Percentiles rank a stretch among this genome's conserved stretches.
phyloP scores from a whole-genome alignment of 2,329 filamentous ascomycete genomes.

The Scedosporium boydii region DNA sequence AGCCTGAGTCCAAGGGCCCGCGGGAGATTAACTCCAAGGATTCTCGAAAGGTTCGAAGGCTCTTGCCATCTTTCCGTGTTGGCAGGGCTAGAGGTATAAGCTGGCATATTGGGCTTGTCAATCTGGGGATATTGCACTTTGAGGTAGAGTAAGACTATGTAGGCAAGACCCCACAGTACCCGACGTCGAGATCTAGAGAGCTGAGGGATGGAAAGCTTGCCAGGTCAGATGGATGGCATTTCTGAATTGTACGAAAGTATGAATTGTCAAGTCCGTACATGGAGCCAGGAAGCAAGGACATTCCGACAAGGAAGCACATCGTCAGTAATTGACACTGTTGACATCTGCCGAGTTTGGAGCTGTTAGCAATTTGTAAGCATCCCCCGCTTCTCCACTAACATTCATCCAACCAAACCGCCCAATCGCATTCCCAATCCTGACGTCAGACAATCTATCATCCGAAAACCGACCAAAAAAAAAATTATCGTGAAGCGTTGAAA shows the following conservation, averaged over 20 bases:
- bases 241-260: no score
- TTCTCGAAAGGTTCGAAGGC: background rate
- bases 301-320: no score
- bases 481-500: slow-evolving; percentile 3
- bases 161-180: background rate
- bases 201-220: background rate
- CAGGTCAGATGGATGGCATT: no score
- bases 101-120: background rate
- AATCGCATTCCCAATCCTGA: slow-evolving; percentile 2
- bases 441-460: slow-evolving; percentile 2
- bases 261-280: no score
- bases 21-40: background rate
- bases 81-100: background rate
- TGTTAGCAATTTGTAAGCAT: background rate
- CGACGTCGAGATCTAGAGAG: background rate
- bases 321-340: no score
- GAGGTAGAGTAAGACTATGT: background rate
- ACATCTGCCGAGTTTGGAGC: no score
- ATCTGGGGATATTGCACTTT: slow-evolving; percentile 1
- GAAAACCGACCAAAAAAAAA: background rate
- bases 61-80: background rate
- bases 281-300: no score
- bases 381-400: background rate
- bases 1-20: background rate
- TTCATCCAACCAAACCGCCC: background rate